Base-by-base conservation (phyloP, 2,329 filamentous ascomycete species). In the Botryotinia convoluta region DNA sequence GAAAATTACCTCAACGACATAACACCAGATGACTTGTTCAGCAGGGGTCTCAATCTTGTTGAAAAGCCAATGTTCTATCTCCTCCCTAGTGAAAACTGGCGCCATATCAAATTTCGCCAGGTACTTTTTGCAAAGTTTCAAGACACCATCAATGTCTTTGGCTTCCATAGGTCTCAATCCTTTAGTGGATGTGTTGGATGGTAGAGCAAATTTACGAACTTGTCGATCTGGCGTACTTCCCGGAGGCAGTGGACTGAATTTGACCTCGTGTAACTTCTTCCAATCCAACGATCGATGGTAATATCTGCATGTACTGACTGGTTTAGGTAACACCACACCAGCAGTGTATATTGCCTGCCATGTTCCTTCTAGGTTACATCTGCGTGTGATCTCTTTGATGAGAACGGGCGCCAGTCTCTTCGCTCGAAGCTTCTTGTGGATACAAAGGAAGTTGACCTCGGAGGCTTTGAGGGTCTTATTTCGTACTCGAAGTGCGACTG, bases 271-370 rank as follows among this genome's bases (percentile, higher is more conserved):
- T 20, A 99, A 88, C 85, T 99, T 98, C 83, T 94, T 88, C 96
- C 96, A 99, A 84, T 99, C 92, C 73, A 99, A 85, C 16, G 94
- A 91, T 74, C 96, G 92, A 83, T 99, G 96, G 84, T 92, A 99
- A 86, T 99, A 99, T 76, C 96, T 90, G 81, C 94, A 97, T 18
- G 94, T 97, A 83, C 93, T 95, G 76, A 99, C 89, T 7, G 96
- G 96, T 54, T 92, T 97, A 42, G 96, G 96, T 2, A 99, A 87
- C 57, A 99, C 91, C 32, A 95, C 91, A 57, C 96, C 96, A 42
- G 92, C 96, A 1, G 96, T 99, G 85, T 98, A 98, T 74, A 99
- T 93, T 68, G 95, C 96, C 83, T 99, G 96, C 87, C 92, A 98
- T 77, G 97, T 92, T 73, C 91, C 93, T 76, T 92, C 87, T 65